Evolutionary conservation across 768 basidiomycete genomes (phyloP).

Genomic region (Suillus spraguei): DNA sequence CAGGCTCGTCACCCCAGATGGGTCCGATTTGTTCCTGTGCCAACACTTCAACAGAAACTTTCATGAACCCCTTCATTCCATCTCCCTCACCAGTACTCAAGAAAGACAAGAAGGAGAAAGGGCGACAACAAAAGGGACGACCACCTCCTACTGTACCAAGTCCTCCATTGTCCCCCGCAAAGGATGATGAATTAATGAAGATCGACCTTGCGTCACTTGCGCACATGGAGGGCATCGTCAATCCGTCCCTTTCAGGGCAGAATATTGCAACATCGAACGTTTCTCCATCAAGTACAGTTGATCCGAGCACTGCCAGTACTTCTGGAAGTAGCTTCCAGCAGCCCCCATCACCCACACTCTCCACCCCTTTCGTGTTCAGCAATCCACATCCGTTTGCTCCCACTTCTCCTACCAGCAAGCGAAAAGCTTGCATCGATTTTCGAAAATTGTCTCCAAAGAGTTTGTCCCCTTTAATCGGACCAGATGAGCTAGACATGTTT

Average conservation of each 20-base stretch:
- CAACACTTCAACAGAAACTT: constrained; percentile 4
- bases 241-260: constrained; percentile 30
- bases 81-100: constrained; percentile 23
- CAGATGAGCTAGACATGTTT: constrained; percentile 15
- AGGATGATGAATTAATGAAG: constrained; percentile 22
- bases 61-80: constrained; percentile 16
- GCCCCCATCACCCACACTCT: constrained; percentile 40
- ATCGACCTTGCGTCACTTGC: constrained; percentile 38
- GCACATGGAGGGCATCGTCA: constrained; percentile 82
- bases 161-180: constrained; percentile 22
- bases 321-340: constrained; percentile 41
- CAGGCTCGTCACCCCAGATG: background rate
- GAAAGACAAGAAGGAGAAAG: constrained; percentile 38
- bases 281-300: constrained; percentile 21
- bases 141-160: constrained; percentile 26
- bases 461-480: constrained; percentile 19
- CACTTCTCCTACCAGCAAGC: constrained; percentile 20
- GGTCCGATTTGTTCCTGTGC: constrained; percentile 6
- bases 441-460: constrained; percentile 60
- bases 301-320: constrained; percentile 37
- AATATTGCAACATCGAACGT: constrained; percentile 21
- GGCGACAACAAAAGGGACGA: constrained; percentile 21
- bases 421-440: constrained; percentile 27
- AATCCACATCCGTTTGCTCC: constrained; percentile 37
- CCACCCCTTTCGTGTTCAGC: constrained; percentile 34